phyloP scores from a whole-genome alignment of 192 early-diverging fungal species.

The Allomyces macrogynus region DNA sequence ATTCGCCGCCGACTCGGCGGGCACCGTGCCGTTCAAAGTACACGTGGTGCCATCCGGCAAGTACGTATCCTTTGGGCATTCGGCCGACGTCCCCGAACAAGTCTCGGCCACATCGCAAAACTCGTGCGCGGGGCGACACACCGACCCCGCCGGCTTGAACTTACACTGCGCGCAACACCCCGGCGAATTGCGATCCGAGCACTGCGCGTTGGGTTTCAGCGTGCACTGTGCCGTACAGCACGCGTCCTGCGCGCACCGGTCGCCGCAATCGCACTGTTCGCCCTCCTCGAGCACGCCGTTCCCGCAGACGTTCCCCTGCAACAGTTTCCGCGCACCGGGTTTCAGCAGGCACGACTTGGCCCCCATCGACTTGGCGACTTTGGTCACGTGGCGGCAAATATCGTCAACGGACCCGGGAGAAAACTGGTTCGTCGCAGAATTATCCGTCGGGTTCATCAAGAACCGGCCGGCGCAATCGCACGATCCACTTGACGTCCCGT shows the following conservation, averaged over 20 bases:
- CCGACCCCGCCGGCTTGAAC: constrained; percentile 25
- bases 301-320: constrained; percentile 54
- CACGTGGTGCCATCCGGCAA: constrained; percentile 48
- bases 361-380: too few species aligned
- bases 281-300: constrained; percentile 74
- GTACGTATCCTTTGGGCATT: constrained; percentile 50
- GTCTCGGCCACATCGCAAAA: constrained; percentile 60
- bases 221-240: constrained; percentile 80
- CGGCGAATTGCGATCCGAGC: constrained; percentile 8
- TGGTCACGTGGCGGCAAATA: too few species aligned
- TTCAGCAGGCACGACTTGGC: not conserved
- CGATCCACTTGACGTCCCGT: constrained; percentile 50
- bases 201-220: constrained; percentile 50
- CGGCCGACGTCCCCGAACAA: constrained; percentile 47
- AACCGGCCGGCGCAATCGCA: constrained; percentile 45
- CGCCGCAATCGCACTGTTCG: constrained; percentile 85
- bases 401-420: too few species aligned
- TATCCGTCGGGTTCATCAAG: constrained; percentile 41
- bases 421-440: too few species aligned
- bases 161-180: constrained; percentile 57
- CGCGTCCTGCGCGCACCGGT: constrained; percentile 47
- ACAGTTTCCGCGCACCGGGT: not conserved
- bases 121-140: constrained; percentile 53
- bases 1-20: too few species aligned
- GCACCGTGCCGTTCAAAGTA: too few species aligned